phyloP scores from a whole-genome alignment of 495 filamentous ascomycete species.

The Aspergillus haitiensis region DNA sequence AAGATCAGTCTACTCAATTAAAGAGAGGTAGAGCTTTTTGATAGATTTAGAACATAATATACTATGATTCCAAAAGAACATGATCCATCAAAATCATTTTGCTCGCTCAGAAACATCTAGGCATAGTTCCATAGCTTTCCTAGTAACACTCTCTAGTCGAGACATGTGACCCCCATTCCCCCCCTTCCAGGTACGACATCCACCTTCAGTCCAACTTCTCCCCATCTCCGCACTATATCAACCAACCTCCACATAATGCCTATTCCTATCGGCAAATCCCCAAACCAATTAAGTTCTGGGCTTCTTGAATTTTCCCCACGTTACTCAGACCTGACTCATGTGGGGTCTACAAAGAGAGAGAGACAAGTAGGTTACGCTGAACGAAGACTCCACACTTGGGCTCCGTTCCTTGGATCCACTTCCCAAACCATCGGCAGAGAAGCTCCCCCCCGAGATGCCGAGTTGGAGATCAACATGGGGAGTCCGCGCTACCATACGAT shows the following conservation, averaged over 20 bases:
- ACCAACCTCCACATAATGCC: background rate
- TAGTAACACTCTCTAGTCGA: too few species aligned
- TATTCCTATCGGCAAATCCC: background rate
- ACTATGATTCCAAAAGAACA: too few species aligned
- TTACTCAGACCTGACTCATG: slow-evolving; percentile 45
- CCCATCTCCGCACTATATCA: background rate
- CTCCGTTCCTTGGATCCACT: slow-evolving; percentile 20
- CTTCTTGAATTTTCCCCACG: slow-evolving; percentile 18
- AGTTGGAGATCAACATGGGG: background rate
- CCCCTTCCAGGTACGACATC: too few species aligned
- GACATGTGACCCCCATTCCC: too few species aligned
- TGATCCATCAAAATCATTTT: too few species aligned
- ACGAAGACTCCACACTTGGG: slow-evolving; percentile 19
- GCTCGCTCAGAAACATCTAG: too few species aligned
- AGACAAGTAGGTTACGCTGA: slow-evolving; percentile 1
- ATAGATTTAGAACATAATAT: too few species aligned
- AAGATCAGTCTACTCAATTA: slow-evolving; percentile 43
- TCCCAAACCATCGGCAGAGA: slow-evolving; percentile 18
- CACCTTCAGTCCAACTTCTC: background rate
- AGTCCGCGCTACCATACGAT: slow-evolving; percentile 2
- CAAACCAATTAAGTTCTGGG: background rate
- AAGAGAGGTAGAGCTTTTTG: background rate
- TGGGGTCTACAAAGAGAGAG: slow-evolving; percentile 31
- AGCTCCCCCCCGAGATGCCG: slow-evolving; percentile 25
- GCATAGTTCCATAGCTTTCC: too few species aligned